Percentiles rank a stretch among this genome's conserved stretches.
Conservation (phyloP, 305 asterid species). For the Fraxinus greggii region DNA sequence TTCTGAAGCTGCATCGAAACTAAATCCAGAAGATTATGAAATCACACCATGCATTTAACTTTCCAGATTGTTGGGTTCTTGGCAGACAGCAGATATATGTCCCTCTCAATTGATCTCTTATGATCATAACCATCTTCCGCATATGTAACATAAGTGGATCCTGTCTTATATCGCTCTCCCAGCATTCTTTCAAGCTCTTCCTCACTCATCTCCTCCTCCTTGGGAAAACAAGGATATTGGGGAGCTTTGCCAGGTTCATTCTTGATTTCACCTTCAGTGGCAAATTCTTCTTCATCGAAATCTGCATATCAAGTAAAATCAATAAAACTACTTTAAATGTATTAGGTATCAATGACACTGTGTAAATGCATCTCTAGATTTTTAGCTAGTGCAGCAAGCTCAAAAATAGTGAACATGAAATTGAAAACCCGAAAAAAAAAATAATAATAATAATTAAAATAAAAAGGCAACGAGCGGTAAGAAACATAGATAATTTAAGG, state of each 20-base stretch:
- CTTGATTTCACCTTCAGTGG: slow-evolving; percentile 24
- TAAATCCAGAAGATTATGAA: slow-evolving; percentile 1
- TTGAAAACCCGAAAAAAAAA: not conserved
- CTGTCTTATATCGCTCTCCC: slow-evolving; percentile 69
- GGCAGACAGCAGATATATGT: slow-evolving; percentile 39
- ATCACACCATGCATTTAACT: slow-evolving; percentile 89
- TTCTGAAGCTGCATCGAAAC: not conserved
- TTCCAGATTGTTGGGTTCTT: slow-evolving; percentile 75
- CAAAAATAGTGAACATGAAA: not conserved
- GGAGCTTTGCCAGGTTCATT: slow-evolving; percentile 46
- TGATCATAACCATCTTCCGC: slow-evolving; percentile 63
- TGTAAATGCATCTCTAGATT: not conserved
- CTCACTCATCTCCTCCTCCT: slow-evolving; percentile 75
- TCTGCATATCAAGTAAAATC: slow-evolving; percentile 26
- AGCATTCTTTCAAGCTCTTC: slow-evolving; percentile 70
- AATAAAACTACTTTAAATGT: not conserved
- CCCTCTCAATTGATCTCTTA: slow-evolving; percentile 39
- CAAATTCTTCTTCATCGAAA: slow-evolving; percentile 48
- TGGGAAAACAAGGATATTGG: slow-evolving; percentile 42
- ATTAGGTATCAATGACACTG: not conserved
- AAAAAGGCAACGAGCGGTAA: not conserved
- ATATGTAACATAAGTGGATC: slow-evolving; percentile 57
- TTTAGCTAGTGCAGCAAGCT: not conserved
- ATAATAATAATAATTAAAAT: too few relatives aligned
- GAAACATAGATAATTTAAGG: not conserved